A percentile compares a stretch with the other conserved stretches of the same genome.
These are phyloP conservation scores for Boletus sp. DNA, from an alignment of 1,284 basidiomycete species.

Conservation along the genomic window DNA sequence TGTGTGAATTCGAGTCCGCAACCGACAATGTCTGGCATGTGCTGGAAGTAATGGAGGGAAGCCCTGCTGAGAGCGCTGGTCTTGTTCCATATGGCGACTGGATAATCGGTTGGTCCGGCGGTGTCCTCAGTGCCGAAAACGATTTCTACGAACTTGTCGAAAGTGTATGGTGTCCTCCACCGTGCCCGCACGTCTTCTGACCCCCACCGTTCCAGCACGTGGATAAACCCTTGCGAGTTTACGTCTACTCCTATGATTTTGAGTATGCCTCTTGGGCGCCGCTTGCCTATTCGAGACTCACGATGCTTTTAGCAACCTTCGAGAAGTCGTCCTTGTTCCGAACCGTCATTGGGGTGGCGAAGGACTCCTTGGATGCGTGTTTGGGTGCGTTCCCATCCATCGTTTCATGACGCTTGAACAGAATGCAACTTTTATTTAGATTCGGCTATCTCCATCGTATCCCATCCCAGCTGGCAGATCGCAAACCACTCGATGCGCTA, in stretches of 20 bases:
- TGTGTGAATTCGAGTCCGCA: constrained; percentile 84
- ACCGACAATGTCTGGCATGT: constrained; percentile 98
- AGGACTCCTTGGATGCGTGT: constrained; percentile 89
- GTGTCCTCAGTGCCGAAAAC: constrained; percentile 85
- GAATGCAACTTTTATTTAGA: constrained; percentile 33
- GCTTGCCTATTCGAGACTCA: constrained; percentile 9
- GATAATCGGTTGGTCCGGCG: constrained; percentile 93
- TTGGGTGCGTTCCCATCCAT: constrained; percentile 59
- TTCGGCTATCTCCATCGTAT: constrained; percentile 89
- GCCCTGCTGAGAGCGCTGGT: constrained; percentile 88
- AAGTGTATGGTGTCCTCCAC: constrained; percentile 50
- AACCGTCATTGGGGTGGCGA: constrained; percentile 96
- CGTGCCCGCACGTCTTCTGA: constrained; percentile 13
- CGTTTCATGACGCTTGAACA: constrained; percentile 4
- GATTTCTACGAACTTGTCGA: constrained; percentile 98
- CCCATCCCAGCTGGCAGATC: constrained; percentile 60
- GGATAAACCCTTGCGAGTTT: constrained; percentile 89
- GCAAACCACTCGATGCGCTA: constrained; percentile 51
- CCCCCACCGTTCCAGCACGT: constrained; percentile 58
- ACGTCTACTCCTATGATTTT: constrained; percentile 96
- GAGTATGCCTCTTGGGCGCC: constrained; percentile 60
- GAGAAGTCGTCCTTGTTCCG: constrained; percentile 89
- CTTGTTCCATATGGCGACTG: constrained; percentile 87
- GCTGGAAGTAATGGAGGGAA: constrained; percentile 92
- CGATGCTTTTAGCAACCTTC: constrained; percentile 60